phyloP scores from a whole-genome alignment of 306 rosid genomes.

The Crotalaria pallida region DNA sequence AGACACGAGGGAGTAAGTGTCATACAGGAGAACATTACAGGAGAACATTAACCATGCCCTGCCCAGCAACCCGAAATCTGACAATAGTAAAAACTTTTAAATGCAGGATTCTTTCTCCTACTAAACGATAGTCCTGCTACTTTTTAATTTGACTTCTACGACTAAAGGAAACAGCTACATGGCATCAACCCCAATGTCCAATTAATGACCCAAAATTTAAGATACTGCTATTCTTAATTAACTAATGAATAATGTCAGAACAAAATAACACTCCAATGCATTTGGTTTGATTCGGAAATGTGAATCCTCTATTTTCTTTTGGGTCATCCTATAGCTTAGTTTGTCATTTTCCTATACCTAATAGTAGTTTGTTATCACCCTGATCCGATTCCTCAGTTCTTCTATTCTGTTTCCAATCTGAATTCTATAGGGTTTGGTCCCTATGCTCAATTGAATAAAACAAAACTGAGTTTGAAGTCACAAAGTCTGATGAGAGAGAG shows the following conservation, averaged over 20 bases:
- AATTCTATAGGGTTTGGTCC: not conserved
- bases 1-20: no score
- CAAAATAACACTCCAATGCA: not conserved
- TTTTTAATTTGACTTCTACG: slow-evolving; percentile 56
- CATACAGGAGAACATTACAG: no score
- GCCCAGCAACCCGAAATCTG: no score
- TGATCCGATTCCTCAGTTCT: slow-evolving; percentile 34
- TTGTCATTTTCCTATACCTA: not conserved
- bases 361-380: not conserved
- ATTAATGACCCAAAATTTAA: slow-evolving; percentile 21
- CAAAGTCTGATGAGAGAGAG: slow-evolving; percentile 11
- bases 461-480: slow-evolving; percentile 14
- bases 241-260: slow-evolving; percentile 15
- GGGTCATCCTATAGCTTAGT: not conserved
- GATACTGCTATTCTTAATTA: not conserved
- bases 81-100: not conserved
- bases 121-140: slow-evolving; percentile 22
- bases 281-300: slow-evolving; percentile 20
- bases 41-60: no score
- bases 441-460: slow-evolving; percentile 16
- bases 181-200: slow-evolving; percentile 52
- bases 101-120: slow-evolving; percentile 8
- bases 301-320: not conserved
- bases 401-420: slow-evolving; percentile 43
- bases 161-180: not conserved